Base-by-base conservation (phyloP, 2,329 filamentous ascomycete genomes). In the Arthrobotrys sinensis region DNA sequence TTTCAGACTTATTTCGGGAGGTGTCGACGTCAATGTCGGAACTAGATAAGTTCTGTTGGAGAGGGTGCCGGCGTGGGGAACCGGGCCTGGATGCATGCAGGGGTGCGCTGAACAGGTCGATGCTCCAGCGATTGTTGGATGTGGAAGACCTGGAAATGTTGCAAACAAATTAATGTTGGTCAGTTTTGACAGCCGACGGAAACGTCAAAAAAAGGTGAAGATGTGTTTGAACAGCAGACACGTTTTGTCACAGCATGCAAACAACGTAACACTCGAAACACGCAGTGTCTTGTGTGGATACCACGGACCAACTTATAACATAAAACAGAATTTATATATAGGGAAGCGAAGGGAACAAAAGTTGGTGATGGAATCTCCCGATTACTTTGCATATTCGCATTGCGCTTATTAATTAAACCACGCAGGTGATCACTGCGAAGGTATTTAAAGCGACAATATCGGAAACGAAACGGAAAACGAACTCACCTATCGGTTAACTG, bases 191-290 rank as follows among this genome's bases (percentile, higher is more conserved):
- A 63, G 19, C 32, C 40, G 53, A 52, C 43, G 21, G 52, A 68
- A 53, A 64, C 62, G 38, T 60, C 4, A 60, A 75, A n/a, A 21
- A 16, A 50, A 36, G n/a, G 28, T 36, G 34, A 38, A 67, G 8
- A 32, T 60, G 62, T 28, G 40, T 28, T 60, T 19, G 55, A 21
- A 3, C 19, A 12, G 55, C 36, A 43, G 55, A 60, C 55, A 53
- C 21, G 63, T 67, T 68, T 63, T 53, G 55, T 60, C 55, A 12
- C 55, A 67, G n/a, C 32, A 40, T 57, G 36, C 60, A 57, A 24
- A 12, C 60, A 60, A 69, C 63, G 72, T 77, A 57, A 57, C 65
- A 77, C 67, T 36, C 45, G 75, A 78, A 78, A 78, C 75, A 63
- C 50, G 62, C 50, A 32, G 43, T 43, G 69, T 73, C 62, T 73